A percentile compares a stretch with the other conserved stretches of the same genome.
Evolutionary conservation across 1,284 basidiomycete species (phyloP).

Genomic region (Rhodofomes roseus): DNA sequence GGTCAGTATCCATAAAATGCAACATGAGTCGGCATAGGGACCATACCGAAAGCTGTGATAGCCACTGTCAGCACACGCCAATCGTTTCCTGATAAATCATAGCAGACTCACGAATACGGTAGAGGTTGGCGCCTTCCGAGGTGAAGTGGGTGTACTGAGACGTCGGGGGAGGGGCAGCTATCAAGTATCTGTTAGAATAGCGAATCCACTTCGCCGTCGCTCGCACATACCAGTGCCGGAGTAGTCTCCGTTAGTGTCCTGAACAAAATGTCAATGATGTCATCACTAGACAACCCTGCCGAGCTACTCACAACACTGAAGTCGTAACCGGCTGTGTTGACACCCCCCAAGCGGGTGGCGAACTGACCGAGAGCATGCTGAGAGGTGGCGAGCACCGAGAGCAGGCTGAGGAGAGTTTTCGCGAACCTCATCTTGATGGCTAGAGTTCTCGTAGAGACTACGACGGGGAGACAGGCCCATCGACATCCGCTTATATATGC

Average conservation of each 20-base stretch:
- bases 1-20: slow-evolving; percentile 2
- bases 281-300: not conserved
- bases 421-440: slow-evolving; percentile 22
- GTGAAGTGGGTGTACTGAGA: slow-evolving; percentile 43
- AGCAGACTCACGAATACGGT: slow-evolving; percentile 37
- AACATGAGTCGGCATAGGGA: not conserved
- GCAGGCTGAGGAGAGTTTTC: slow-evolving; percentile 18
- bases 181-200: not conserved
- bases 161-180: slow-evolving; percentile 29
- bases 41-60: slow-evolving; percentile 28
- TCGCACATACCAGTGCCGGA: slow-evolving; percentile 31
- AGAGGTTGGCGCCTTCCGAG: slow-evolving; percentile 41
- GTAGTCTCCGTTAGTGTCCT: slow-evolving; percentile 42
- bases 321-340: slow-evolving; percentile 36
- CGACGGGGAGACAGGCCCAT: not conserved
- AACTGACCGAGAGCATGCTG: slow-evolving; percentile 3
- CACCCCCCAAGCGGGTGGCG: slow-evolving; percentile 33
- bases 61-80: not conserved
- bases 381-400: slow-evolving; percentile 18
- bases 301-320: slow-evolving; percentile 28
- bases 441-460: not conserved
- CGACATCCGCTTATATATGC: not conserved
- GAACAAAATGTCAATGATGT: not conserved
- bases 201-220: too few species aligned
- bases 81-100: not conserved